Evolutionary conservation across 2,329 filamentous ascomycete species (phyloP).

Genomic region (Pyrenophora tritici-repentis): DNA sequence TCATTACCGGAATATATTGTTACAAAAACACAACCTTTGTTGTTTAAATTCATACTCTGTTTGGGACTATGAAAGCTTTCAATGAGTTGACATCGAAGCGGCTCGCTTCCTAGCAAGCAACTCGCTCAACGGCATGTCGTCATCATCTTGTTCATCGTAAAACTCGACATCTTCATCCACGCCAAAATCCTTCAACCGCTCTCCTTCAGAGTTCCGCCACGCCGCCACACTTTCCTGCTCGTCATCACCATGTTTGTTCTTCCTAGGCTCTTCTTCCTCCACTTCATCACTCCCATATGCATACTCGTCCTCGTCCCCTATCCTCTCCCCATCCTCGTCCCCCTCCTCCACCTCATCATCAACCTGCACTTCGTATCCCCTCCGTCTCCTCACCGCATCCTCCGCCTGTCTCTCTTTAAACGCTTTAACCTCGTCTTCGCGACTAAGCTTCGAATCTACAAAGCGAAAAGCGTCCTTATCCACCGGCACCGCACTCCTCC

Average conservation of each 20-base stretch:
- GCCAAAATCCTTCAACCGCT: slow-evolving; percentile 74
- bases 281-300: slow-evolving; percentile 27
- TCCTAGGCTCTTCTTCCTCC: slow-evolving; percentile 19
- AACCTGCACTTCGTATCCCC: slow-evolving; percentile 51
- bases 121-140: slow-evolving; percentile 74
- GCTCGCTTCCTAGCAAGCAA: slow-evolving; percentile 54
- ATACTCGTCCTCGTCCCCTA: slow-evolving; percentile 22
- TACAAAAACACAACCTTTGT: neutral
- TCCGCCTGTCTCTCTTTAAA: slow-evolving; percentile 60
- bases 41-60: neutral
- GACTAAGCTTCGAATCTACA: slow-evolving; percentile 43
- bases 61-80: neutral
- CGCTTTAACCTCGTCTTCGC: slow-evolving; percentile 54
- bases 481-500: slow-evolving; percentile 9
- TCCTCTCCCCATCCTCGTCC: slow-evolving; percentile 1
- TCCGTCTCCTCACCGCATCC: slow-evolving; percentile 53
- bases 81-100: slow-evolving; percentile 4
- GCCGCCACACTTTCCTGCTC: slow-evolving; percentile 57
- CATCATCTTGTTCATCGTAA: slow-evolving; percentile 66
- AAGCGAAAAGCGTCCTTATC: slow-evolving; percentile 46
- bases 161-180: slow-evolving; percentile 78
- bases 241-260: slow-evolving; percentile 17
- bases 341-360: slow-evolving; percentile 26
- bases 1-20: neutral
- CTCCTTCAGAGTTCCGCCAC: slow-evolving; percentile 78